Base-by-base conservation (phyloP, 1,139 yeast species). In the Sugiyamaella neomexicana region DNA sequence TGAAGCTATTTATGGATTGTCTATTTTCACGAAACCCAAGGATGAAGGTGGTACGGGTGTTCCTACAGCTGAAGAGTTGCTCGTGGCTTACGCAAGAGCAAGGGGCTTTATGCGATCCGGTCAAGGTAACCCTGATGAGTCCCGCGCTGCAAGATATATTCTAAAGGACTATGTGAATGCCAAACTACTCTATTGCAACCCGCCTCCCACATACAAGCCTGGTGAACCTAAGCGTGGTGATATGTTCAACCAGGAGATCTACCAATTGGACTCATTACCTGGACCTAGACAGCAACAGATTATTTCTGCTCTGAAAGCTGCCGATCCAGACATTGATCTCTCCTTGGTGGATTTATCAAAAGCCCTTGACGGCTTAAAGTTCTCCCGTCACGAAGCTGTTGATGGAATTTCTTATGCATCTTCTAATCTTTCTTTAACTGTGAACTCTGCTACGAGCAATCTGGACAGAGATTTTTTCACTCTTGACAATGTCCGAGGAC, bases 131-230 rank as follows among this genome's bases (percentile, higher is more conserved):
- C 98, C 99, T 4, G 99, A 95, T 76, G 96, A 91, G 71, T 85
- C 96, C 46, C 80, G 99, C 71, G 97, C 99, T 15, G 85, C 97
- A 31, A 80, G 99, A 70, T 88, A 89, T 62, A 82, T 95, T 56
- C 78, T 95, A 66, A 95, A 95, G 73, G 99, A 95, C 72, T 93
- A 90, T 65, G 97, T 95, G 41, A 89, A 82, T 68, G 99, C 98
- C 61, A 91, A 89, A 70, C 76, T 95, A 56, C 76, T 89, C 51
- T 91, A 81, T 66, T 86, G 89, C 41, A 85, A 84, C 60, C 97
- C 98, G 9, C 99, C 99, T 42, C 97, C 97, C 52, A 59, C 63
- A 2, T 64, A 62, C 36, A 55, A 59, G 31, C 61, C 62, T n/a
- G 61, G 74, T 41, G 61, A 56, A 13, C 39, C 82, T 80, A 60